A percentile compares a stretch with the other conserved stretches of the same genome.
Evolutionary conservation across 1,139 yeast genomes (phyloP).

Genomic region (Martiniozyma asiatica): DNA sequence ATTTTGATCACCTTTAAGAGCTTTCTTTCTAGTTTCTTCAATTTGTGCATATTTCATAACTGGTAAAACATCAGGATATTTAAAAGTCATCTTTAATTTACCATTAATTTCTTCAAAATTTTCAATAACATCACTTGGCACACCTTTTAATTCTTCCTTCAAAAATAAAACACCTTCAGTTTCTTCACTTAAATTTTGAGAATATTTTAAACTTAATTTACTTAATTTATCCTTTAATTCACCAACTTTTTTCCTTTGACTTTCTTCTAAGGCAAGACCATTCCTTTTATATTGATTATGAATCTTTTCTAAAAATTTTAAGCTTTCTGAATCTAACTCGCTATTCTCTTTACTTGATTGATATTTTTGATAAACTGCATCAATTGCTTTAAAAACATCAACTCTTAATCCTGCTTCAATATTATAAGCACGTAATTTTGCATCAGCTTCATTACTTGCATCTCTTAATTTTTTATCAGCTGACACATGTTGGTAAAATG

Average conservation of each 20-base stretch:
- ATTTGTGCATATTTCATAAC: conserved; percentile 58
- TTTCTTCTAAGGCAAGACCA: conserved; percentile 53
- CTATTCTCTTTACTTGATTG: too few species aligned
- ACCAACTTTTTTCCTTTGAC: conserved; percentile 42
- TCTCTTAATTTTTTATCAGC: conserved; percentile 50
- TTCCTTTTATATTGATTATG: conserved; percentile 47
- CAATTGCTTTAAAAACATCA: conserved; percentile 53
- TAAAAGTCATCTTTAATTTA: conserved; percentile 59
- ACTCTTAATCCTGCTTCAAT: conserved; percentile 57
- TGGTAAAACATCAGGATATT: conserved; percentile 71
- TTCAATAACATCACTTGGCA: conserved; percentile 49
- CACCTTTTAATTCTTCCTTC: conserved; percentile 57
- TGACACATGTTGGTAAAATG: conserved; percentile 64
- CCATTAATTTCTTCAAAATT: conserved; percentile 40
- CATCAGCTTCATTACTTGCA: conserved; percentile 55
- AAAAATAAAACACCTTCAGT: conserved; percentile 48
- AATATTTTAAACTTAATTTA: conserved; percentile 42
- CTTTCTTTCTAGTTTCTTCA: conserved; percentile 53
- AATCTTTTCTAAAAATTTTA: conserved; percentile 43
- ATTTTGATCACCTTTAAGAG: conserved; percentile 55
- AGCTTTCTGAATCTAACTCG: conserved; percentile 47
- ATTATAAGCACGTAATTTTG: conserved; percentile 38
- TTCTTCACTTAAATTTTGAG: conserved; percentile 63
- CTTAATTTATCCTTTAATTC: conserved; percentile 48
- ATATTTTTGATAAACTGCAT: conserved; percentile 32